phyloP scores from a whole-genome alignment of 2,329 filamentous ascomycete species.

The Talaromyces sp. region DNA sequence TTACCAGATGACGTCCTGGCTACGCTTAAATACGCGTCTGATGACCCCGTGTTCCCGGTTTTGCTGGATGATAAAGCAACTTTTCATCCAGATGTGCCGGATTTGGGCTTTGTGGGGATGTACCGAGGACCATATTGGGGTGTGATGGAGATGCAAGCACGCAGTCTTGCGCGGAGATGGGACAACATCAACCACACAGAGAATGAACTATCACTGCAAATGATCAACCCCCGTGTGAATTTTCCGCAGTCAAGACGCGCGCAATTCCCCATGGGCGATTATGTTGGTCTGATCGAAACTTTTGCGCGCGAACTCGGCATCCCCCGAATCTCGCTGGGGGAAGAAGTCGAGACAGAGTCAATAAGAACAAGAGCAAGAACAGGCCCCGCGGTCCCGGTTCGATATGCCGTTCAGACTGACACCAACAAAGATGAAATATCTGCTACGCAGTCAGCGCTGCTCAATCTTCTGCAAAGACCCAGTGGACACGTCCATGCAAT shows the following conservation, averaged over 20 bases:
- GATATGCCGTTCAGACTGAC: background rate
- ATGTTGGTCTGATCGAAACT: constrained; percentile 67
- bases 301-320: constrained; percentile 57
- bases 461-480: background rate
- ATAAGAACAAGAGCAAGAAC: background rate
- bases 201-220: constrained; percentile 18
- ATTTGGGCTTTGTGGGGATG: constrained; percentile 73
- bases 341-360: too few species aligned
- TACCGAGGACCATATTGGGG: constrained; percentile 83
- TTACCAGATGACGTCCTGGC: constrained; percentile 53
- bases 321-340: constrained; percentile 17
- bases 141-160: constrained; percentile 80
- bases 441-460: background rate
- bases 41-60: constrained; percentile 53
- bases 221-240: constrained; percentile 13
- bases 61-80: constrained; percentile 64
- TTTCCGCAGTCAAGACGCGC: constrained; percentile 16
- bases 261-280: constrained; percentile 82
- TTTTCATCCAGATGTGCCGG: constrained; percentile 54
- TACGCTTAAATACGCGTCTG: constrained; percentile 52
- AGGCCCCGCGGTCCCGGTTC: constrained; percentile 3
- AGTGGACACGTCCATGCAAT: background rate
- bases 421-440: background rate
- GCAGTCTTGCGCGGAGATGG: constrained; percentile 61
- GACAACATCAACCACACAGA: constrained; percentile 17